Percentiles rank a stretch among this genome's conserved stretches.
Conservation (phyloP, 2,329 filamentous ascomycete species). For the Aureobasidium sp. region DNA sequence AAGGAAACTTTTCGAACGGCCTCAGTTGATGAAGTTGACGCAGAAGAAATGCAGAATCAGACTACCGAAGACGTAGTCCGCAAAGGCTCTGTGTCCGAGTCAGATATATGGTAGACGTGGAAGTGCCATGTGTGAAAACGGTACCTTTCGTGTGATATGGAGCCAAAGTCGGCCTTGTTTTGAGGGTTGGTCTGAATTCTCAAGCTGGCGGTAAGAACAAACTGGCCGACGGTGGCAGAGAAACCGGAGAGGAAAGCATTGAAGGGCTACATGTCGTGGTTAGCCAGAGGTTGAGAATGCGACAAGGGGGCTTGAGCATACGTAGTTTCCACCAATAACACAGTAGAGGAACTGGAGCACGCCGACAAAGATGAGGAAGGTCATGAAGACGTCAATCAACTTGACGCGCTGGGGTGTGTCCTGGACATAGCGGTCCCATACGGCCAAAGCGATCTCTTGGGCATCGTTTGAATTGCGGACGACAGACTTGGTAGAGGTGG, state of each 20-base stretch:
- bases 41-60: slow-evolving; percentile 97
- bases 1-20: background rate
- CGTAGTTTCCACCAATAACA: slow-evolving; percentile 84
- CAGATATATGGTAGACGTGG: background rate
- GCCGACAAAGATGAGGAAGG: slow-evolving; percentile 74
- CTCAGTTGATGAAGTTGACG: slow-evolving; percentile 97
- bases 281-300: background rate
- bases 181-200: slow-evolving; percentile 84
- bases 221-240: slow-evolving; percentile 88
- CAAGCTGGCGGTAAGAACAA: slow-evolving; percentile 83
- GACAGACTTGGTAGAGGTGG: slow-evolving; percentile 16
- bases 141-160: slow-evolving; percentile 72
- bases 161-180: slow-evolving; percentile 69
- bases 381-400: slow-evolving; percentile 85
- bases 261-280: slow-evolving; percentile 62
- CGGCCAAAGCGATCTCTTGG: slow-evolving; percentile 54
- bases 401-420: slow-evolving; percentile 84
- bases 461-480: slow-evolving; percentile 27
- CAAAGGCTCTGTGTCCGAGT: slow-evolving; percentile 62
- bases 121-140: background rate
- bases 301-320: slow-evolving; percentile 42
- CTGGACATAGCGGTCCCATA: slow-evolving; percentile 70
- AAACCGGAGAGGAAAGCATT: slow-evolving; percentile 98
- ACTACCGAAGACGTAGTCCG: slow-evolving; percentile 91
- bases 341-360: slow-evolving; percentile 93